Conservation (phyloP, 176 grass and related monocot species). For the Otatea glauca region DNA sequence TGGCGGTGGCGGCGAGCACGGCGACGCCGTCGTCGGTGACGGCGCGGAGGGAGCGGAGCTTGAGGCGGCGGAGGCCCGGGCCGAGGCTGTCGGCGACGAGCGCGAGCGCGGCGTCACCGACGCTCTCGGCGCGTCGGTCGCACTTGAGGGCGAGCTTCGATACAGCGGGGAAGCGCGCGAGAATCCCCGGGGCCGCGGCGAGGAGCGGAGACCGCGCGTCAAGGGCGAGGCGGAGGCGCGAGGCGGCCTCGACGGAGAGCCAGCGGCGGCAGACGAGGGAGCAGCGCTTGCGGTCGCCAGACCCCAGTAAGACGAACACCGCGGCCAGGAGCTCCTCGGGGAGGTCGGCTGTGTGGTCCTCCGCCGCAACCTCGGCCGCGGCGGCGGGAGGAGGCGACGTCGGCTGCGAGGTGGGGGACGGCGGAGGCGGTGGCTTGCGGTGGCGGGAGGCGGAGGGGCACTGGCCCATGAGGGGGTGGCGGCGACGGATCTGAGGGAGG, state of each 20-base stretch:
- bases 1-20: constrained; percentile 46
- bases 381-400: not conserved
- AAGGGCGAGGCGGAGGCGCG: constrained; percentile 65
- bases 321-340: constrained; percentile 72
- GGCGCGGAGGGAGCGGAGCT: constrained; percentile 62
- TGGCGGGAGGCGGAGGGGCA: constrained; percentile 44
- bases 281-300: constrained; percentile 77
- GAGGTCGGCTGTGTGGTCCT: constrained; percentile 64
- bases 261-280: constrained; percentile 75
- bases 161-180: constrained; percentile 62
- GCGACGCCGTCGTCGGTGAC: constrained; percentile 69
- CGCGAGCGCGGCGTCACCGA: constrained; percentile 53
- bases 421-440: not conserved
- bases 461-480: constrained; percentile 48
- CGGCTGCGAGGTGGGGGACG: not conserved
- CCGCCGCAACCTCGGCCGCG: constrained; percentile 16
- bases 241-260: constrained; percentile 59
- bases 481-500: constrained; percentile 49
- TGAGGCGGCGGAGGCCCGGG: constrained; percentile 60
- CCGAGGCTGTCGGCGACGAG: constrained; percentile 56
- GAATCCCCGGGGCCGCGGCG: constrained; percentile 40
- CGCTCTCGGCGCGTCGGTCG: constrained; percentile 72
- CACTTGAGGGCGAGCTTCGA: constrained; percentile 75
- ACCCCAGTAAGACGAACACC: constrained; percentile 57
- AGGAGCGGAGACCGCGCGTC: constrained; percentile 58